Base-by-base conservation (phyloP, 2,329 filamentous ascomycete species). In the Penicillium sp. region DNA sequence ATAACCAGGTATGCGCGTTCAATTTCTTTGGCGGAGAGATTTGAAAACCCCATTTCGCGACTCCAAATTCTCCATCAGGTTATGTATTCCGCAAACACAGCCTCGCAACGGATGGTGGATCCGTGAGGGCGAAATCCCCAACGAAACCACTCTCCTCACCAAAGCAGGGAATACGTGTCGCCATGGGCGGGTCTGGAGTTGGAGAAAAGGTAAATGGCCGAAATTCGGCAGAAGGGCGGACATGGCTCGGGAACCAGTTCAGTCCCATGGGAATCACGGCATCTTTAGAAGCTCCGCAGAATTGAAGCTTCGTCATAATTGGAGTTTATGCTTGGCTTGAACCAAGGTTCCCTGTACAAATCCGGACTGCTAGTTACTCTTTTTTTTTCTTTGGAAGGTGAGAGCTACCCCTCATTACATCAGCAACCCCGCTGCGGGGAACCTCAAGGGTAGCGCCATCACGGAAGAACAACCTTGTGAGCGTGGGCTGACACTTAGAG, bases 321-420 rank as follows among this genome's bases (percentile, higher is more conserved):
- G 31, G 31, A 33, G 13, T 7, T 33, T 16, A 2, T 33, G 31
- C 14, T 14, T 6, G 16, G 19, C 4, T 13, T 22, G 39, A 39
- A 39, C 35, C 35, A 39, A 10, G 35, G n/a, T 39, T 3, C 8
- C 4, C 8, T 31, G 29, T 31, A 31, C n/a, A 4, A 11, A n/a
- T 39, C 7, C 9, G 8, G 35, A 19, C n/a, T 46, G 11, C n/a
- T 46, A 3, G 13, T 0, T 16, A n/a, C n/a, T 47, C 1, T 31
- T 13, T 2, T 21, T n/a, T 47, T 47, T 21, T 48, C 50, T 31
- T 22, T 52, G 16, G 29, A 5, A 22, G 35, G n/a, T 14, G 16
- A 10, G n/a, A 9, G n/a, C 42, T 63, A 65, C 65, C 65, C 65
- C 65, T 65, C 65, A 67, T 65, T 66, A 67, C 44, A 54, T 66